phyloP scores from a whole-genome alignment of 192 early-diverging fungal species.

The Dimargaris verticillata region DNA sequence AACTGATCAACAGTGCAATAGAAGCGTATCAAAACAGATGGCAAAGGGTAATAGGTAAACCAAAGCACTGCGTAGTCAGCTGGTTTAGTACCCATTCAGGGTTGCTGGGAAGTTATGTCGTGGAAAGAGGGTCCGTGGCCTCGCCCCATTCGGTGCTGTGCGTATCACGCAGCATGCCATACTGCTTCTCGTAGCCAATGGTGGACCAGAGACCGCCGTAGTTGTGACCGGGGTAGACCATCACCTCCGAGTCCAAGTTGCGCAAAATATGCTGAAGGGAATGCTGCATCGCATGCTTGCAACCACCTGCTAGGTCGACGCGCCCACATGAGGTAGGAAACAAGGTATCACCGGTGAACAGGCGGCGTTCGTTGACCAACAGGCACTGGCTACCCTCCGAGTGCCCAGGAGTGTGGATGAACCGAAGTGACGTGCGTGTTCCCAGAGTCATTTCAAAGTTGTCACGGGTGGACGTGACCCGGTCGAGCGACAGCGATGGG shows the following conservation, averaged over 20 bases:
- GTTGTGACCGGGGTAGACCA: slow-evolving; percentile 81
- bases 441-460: slow-evolving; percentile 35
- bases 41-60: too few species aligned
- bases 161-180: slow-evolving; percentile 12
- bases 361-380: slow-evolving; percentile 49
- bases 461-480: slow-evolving; percentile 43
- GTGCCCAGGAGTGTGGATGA: slow-evolving; percentile 89
- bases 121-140: too few species aligned
- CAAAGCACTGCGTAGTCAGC: too few species aligned
- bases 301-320: slow-evolving; percentile 65
- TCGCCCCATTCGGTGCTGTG: not conserved
- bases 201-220: slow-evolving; percentile 75
- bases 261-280: slow-evolving; percentile 48
- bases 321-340: slow-evolving; percentile 67
- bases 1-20: too few species aligned
- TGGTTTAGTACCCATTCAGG: too few species aligned
- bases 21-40: too few species aligned
- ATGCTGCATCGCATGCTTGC: slow-evolving; percentile 41
- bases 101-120: too few species aligned
- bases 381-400: slow-evolving; percentile 76
- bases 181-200: slow-evolving; percentile 39
- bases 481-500: slow-evolving; percentile 35
- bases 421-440: slow-evolving; percentile 33
- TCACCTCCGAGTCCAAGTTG: slow-evolving; percentile 36
- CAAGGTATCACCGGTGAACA: slow-evolving; percentile 79